Evolutionary conservation across 2,329 filamentous ascomycete genomes (phyloP).

Genomic region (Cadophora luteo-olivacea): DNA sequence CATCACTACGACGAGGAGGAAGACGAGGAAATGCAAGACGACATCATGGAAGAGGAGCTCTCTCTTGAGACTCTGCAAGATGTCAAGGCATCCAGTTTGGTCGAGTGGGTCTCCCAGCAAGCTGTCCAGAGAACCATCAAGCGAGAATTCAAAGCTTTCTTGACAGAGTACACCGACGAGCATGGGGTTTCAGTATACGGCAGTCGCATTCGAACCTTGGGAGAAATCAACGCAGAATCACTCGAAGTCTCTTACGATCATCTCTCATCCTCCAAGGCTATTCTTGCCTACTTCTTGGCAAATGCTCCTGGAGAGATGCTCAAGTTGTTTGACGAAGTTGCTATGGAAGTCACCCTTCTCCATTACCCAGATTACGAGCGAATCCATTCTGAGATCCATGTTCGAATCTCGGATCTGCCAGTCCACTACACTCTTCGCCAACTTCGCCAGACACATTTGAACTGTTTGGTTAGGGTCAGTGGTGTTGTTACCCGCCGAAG

Average conservation of each 20-base stretch:
- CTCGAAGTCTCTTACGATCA: conserved; percentile 97
- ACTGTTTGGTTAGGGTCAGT: conserved; percentile 91
- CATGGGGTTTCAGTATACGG: conserved; percentile 93
- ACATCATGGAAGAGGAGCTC: conserved; percentile 95
- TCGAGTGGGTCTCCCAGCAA: conserved; percentile 92
- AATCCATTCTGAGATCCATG: conserved; percentile 97
- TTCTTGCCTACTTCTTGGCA: conserved; percentile 92
- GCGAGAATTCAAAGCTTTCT: conserved; percentile 95
- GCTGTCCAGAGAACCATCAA: conserved; percentile 92
- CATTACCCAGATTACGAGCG: conserved; percentile 98
- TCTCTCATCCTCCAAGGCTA: conserved; percentile 87
- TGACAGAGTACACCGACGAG: conserved; percentile 94
- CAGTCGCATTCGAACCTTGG: conserved; percentile 91
- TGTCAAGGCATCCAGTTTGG: conserved; percentile 90
- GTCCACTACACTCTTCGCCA: conserved; percentile 95
- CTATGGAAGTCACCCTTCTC: conserved; percentile 93
- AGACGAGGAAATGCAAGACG: conserved; percentile 88
- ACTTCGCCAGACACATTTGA: conserved; percentile 92
- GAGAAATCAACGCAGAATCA: conserved; percentile 95
- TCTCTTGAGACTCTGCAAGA: conserved; percentile 90
- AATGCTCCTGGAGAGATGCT: conserved; percentile 96
- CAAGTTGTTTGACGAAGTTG: conserved; percentile 94
- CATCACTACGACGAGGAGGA: conserved; percentile 94
- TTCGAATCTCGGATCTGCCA: conserved; percentile 93
- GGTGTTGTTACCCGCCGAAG: conserved; percentile 94